Percentiles rank a stretch among this genome's conserved stretches.
phyloP scores from a whole-genome alignment of 2,329 filamentous ascomycete species.

The Cyanodermella asteris region DNA sequence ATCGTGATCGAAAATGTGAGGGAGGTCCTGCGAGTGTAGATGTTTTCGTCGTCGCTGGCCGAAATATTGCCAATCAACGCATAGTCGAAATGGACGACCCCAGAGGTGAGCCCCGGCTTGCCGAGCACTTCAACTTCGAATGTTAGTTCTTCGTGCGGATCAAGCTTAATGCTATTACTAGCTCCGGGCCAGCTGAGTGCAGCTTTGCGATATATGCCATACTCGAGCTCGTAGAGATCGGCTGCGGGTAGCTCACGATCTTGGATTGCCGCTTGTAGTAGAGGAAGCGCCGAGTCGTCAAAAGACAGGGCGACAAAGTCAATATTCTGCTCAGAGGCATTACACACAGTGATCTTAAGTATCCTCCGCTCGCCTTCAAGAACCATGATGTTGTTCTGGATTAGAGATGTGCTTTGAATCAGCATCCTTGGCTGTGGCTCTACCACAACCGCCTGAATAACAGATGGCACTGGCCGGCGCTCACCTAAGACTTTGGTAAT shows the following conservation, averaged over 20 bases:
- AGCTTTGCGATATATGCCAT: slow-evolving; percentile 53
- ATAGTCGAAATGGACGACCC: slow-evolving; percentile 67
- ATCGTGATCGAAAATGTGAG: slow-evolving; percentile 73
- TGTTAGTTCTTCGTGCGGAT: slow-evolving; percentile 41
- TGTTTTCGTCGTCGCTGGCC: slow-evolving; percentile 47
- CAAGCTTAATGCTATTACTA: slow-evolving; percentile 24
- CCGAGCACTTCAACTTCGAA: slow-evolving; percentile 74
- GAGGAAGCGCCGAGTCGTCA: slow-evolving; percentile 63
- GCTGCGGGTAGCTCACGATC: slow-evolving; percentile 57
- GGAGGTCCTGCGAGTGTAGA: slow-evolving; percentile 66
- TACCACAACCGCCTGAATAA: slow-evolving; percentile 49
- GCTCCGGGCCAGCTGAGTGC: slow-evolving; percentile 36
- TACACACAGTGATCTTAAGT: slow-evolving; percentile 63
- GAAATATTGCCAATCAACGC: slow-evolving; percentile 51
- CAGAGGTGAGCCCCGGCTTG: slow-evolving; percentile 62
- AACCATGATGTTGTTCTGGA: slow-evolving; percentile 75
- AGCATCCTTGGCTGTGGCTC: slow-evolving; percentile 54
- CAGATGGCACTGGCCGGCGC: not conserved
- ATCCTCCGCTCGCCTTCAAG: slow-evolving; percentile 66
- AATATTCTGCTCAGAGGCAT: slow-evolving; percentile 45
- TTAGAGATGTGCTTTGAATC: slow-evolving; percentile 54
- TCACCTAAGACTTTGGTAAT: slow-evolving; percentile 6
- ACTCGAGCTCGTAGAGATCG: slow-evolving; percentile 70
- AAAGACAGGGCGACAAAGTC: slow-evolving; percentile 78
- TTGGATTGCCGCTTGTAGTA: slow-evolving; percentile 50